These are phyloP conservation scores for Entomophthora muscae DNA, from an alignment of 371 early-diverging fungal species.

Conservation along the genomic window DNA sequence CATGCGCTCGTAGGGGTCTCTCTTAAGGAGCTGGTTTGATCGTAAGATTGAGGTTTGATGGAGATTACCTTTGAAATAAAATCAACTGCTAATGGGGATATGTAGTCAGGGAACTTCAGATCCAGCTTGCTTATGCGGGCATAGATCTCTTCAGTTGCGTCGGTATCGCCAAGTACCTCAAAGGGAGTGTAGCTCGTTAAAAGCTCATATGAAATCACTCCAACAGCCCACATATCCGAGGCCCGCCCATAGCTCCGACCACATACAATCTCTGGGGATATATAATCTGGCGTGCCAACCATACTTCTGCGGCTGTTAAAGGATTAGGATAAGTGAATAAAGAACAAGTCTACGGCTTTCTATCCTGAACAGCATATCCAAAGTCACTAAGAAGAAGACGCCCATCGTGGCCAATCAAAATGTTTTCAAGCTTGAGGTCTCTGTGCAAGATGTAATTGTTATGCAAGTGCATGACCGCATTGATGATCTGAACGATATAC, in stretches of 20 bases:
- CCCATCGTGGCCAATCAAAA: neutral
- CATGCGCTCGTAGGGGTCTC: neutral
- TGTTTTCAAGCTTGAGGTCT: neutral
- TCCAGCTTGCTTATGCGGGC: neutral
- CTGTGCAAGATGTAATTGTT: neutral
- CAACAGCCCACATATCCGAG: neutral
- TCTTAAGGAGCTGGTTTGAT: neutral
- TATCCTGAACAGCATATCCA: neutral
- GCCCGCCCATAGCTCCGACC: neutral
- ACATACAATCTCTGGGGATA: neutral
- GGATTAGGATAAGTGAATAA: neutral
- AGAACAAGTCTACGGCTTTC: neutral
- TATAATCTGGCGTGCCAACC: neutral
- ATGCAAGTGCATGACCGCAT: neutral
- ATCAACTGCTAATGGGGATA: neutral
- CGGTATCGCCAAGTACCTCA: neutral
- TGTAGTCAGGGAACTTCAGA: neutral
- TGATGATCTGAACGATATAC: neutral
- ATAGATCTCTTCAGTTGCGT: neutral
- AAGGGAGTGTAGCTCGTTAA: neutral
- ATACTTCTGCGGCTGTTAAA: neutral
- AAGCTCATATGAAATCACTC: neutral
- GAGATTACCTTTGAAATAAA: neutral
- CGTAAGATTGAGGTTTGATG: neutral
- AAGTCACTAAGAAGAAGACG: neutral